Evolutionary conservation across 345 rosid genomes (phyloP), one percentile per base, ranked within the genome.

Genomic region (Sapria himalayana): DNA sequence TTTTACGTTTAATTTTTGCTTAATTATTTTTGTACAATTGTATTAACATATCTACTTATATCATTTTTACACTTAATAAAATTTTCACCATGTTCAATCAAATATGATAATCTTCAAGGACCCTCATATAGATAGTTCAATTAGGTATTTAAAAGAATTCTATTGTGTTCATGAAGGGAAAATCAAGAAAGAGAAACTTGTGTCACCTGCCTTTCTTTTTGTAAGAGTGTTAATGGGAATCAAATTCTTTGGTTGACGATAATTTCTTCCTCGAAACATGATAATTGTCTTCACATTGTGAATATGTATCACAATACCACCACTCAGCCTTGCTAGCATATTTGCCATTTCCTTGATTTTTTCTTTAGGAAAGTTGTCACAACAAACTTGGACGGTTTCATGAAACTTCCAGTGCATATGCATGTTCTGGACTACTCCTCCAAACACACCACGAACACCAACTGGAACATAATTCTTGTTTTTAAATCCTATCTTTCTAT

Each of bases 351-450:
- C 92, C 67, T 81, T 86, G 15, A 86, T 86, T 59, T 72, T 81
- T 49, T 86, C 97, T 60, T 74, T 76, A 12, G 94, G 85, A 46
- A 81, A 78, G 62, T 81, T 78, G 61, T 81, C 97, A 43, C 97
- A 86, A 34, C 89, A 78, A 45, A 81, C 94, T 66, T 86, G 97
- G 25, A 86, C 92, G 0, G 97, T 86, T 72, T 86, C 94, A 42
- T 86, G 97, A 69, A 86, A 86, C 68, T 86, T 86, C 97, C 94
- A 86, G 35, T 86, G 97, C 48, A 86, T 67, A 69, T 86, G 97
- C 94, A 86, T 78, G 59, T 86, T 86, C 45, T 82, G 97, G 4
- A 86, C 94, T 19, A 82, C 97, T 45, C 97, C 97, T 46, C 94
- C 93, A 62, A 86, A 86, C 45, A 86, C 97, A 39, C 97, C 97